Evolutionary conservation across 1,139 yeast genomes (phyloP).

Genomic region (Suhomyces coccinellae): DNA sequence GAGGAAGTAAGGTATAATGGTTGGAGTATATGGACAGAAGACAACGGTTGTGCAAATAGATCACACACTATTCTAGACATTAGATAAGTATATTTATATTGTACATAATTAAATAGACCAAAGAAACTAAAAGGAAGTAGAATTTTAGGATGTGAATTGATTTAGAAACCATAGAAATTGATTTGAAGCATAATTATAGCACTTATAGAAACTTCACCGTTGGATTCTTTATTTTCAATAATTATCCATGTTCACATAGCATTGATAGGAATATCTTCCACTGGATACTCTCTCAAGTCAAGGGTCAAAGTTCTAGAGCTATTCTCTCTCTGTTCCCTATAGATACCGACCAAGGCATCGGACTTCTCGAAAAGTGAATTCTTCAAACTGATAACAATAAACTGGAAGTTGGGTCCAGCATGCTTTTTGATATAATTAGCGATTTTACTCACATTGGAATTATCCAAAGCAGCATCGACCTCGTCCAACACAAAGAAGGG

Average conservation of each 20-base stretch:
- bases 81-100: too few relatives aligned
- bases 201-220: too few relatives aligned
- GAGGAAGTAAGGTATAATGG: too few relatives aligned
- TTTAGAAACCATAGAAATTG: too few relatives aligned
- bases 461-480: constrained; percentile 95
- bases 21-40: too few relatives aligned
- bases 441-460: constrained; percentile 79
- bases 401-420: constrained; percentile 81
- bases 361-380: constrained; percentile 85
- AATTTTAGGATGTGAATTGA: not conserved
- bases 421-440: constrained; percentile 80
- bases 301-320: constrained; percentile 76
- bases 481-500: constrained; percentile 97
- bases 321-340: constrained; percentile 77
- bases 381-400: constrained; percentile 90
- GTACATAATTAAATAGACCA: too few relatives aligned
- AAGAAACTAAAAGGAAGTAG: too few relatives aligned
- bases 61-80: too few relatives aligned
- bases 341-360: constrained; percentile 90
- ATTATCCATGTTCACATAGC: constrained; percentile 1
- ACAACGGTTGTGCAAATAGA: too few relatives aligned
- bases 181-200: too few relatives aligned
- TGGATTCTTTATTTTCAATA: not conserved
- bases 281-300: constrained; percentile 66
- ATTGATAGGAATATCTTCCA: constrained; percentile 27